Percentiles rank a stretch among this genome's conserved stretches.
phyloP scores from a whole-genome alignment of 1,284 basidiomycete species.

The Ceratobasidium sp. region DNA sequence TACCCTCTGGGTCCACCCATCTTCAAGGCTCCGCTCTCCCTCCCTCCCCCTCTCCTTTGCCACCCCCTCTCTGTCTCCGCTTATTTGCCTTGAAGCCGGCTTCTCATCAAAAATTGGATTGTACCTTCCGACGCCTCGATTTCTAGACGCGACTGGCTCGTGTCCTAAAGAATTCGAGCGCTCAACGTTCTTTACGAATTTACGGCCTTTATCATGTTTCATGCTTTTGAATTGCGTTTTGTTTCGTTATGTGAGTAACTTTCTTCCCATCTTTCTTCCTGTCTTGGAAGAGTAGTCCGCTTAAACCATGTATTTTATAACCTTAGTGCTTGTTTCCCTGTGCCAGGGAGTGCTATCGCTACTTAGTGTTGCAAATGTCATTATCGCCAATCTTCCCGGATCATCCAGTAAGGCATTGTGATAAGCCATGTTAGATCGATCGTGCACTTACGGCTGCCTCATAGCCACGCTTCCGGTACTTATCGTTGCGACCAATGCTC shows the following conservation, averaged over 20 bases:
- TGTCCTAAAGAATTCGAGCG: background rate
- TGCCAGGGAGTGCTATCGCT: constrained; percentile 13
- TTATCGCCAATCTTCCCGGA: constrained; percentile 7
- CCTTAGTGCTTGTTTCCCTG: constrained; percentile 14
- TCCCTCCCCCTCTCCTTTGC: background rate
- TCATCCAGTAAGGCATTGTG: background rate
- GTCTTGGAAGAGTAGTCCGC: background rate
- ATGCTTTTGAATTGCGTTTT: constrained; percentile 18
- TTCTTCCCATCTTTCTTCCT: background rate
- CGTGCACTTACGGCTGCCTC: background rate
- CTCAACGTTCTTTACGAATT: constrained; percentile 14
- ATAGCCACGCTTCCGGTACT: constrained; percentile 17
- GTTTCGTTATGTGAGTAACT: constrained; percentile 19
- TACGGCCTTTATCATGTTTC: constrained; percentile 2
- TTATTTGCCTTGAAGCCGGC: too few species aligned
- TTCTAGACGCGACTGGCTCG: constrained; percentile 18
- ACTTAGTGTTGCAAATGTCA: constrained; percentile 14
- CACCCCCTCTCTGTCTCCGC: background rate
- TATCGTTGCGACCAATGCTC: constrained; percentile 29
- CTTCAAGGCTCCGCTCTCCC: background rate
- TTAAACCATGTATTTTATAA: background rate
- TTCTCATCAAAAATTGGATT: too few species aligned
- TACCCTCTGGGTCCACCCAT: background rate
- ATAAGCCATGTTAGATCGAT: background rate
- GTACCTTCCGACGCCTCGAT: too few species aligned